Base-by-base conservation (phyloP, 2,329 filamentous ascomycete genomes). In the Curvularia verruculosa region DNA sequence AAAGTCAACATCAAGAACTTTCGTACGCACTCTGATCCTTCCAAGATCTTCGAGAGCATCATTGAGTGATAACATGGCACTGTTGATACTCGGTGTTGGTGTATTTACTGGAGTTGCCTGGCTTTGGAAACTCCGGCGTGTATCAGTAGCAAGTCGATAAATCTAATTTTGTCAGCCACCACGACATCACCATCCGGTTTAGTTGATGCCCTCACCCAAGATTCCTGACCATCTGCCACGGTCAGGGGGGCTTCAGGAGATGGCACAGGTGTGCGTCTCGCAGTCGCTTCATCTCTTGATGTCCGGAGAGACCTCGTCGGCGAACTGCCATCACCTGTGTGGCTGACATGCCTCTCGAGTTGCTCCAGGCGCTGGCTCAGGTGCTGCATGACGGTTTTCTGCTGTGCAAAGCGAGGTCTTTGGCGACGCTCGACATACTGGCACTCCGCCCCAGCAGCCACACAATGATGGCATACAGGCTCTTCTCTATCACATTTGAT, bases 401-500 rank as follows among this genome's bases (percentile, higher is more conserved):
- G 63, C 47, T 72, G 66, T 24, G 62, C 62, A 24, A 67, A 41
- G 13, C 69, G 63, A 40, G 66, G 64, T 24, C 69, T 56, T 59
- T 70, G 63, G 18, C 65, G 56, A n/a, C 70, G 60, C 41, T 67
- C 68, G 13, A 71, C 61, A 56, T 73, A 73, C 31, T 68, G 58
- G 47, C 70, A 73, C 28, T 70, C 67, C 23, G 53, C 48, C 9
- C 60, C 62, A 12, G 67, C 66, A 18, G 60, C 61, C 23, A 64
- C 57, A 52, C 70, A 72, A 48, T 72, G 70, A 46, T 68, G 64
- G 48, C 70, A 73, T 10, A 52, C 53, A 9, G 65, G 65, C 12
- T 68, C 59, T 18, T 19, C 59, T 58, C 63, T 71, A 31, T 73
- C 66, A 37, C 70, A 73, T 59, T 72, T 73, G 31, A 71, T 65